Percentiles rank a stretch among this genome's conserved stretches.
Evolutionary conservation across 2,329 filamentous ascomycete species (phyloP).

Genomic region (Diplodia corticola): DNA sequence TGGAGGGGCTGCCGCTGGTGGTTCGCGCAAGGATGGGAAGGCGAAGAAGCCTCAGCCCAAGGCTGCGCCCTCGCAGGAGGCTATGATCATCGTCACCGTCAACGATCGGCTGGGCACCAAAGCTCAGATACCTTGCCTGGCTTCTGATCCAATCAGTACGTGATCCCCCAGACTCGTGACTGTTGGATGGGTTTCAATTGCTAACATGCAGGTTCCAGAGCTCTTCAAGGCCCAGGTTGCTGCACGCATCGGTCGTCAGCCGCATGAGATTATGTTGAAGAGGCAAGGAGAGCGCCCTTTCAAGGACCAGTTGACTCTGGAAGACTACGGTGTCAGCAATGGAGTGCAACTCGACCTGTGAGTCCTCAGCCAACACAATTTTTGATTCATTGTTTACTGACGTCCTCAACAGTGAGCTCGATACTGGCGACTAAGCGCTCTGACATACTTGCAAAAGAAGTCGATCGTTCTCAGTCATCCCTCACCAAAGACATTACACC

Average conservation of each 20-base stretch:
- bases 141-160: constrained; percentile 72
- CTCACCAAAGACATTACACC: no score
- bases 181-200: neutral
- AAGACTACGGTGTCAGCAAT: constrained; percentile 92
- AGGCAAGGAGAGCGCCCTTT: constrained; percentile 90
- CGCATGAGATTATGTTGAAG: constrained; percentile 89
- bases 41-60: constrained; percentile 22
- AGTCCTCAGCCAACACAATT: neutral
- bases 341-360: constrained; percentile 65
- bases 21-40: constrained; percentile 42
- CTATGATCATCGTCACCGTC: constrained; percentile 91
- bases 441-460: no score
- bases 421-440: constrained; percentile 24
- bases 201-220: constrained; percentile 40
- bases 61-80: constrained; percentile 52
- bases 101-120: constrained; percentile 98
- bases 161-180: constrained; percentile 13
- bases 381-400: neutral
- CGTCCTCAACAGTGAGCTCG: constrained; percentile 19
- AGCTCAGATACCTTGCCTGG: constrained; percentile 84
- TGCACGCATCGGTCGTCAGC: constrained; percentile 81
- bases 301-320: constrained; percentile 83
- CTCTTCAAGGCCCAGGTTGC: constrained; percentile 92
- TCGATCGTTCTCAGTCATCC: no score
- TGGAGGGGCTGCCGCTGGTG: constrained; percentile 19